Conservation (phyloP, 2,329 filamentous ascomycete species). For the Aspergillus melleus region DNA sequence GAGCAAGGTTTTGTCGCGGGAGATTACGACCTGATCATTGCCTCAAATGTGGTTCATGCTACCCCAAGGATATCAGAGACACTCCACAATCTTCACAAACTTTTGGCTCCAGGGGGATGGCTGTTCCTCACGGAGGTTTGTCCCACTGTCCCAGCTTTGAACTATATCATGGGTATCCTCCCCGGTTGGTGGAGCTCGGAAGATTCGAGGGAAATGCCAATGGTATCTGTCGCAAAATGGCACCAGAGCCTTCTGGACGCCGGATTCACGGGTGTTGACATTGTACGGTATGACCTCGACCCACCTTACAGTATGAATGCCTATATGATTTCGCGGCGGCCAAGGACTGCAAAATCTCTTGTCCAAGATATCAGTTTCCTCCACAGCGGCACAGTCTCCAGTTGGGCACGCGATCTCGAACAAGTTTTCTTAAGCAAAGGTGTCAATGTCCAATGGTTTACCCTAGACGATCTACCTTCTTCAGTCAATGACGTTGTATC, state of each 20-base stretch:
- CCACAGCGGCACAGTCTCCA: neutral
- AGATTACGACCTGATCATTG: slow-evolving; percentile 36
- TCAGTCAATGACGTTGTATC: slow-evolving; percentile 9
- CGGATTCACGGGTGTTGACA: slow-evolving; percentile 19
- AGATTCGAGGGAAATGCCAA: slow-evolving; percentile 15
- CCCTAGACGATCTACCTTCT: neutral
- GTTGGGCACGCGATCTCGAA: slow-evolving; percentile 7
- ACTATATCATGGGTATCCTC: slow-evolving; percentile 34
- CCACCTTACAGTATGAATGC: slow-evolving; percentile 13
- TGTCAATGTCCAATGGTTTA: slow-evolving; percentile 6
- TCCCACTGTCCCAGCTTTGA: slow-evolving; percentile 8
- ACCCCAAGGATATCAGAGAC: slow-evolving; percentile 22
- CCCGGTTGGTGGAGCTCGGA: slow-evolving; percentile 43
- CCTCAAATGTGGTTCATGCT: slow-evolving; percentile 31
- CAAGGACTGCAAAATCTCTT: neutral
- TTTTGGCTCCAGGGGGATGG: slow-evolving; percentile 45
- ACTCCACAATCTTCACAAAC: slow-evolving; percentile 24
- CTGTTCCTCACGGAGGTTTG: slow-evolving; percentile 48
- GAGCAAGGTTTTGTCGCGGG: slow-evolving; percentile 30
- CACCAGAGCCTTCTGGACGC: slow-evolving; percentile 17
- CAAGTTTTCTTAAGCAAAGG: slow-evolving; percentile 2
- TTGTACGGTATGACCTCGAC: slow-evolving; percentile 10
- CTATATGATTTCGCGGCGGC: slow-evolving; percentile 8
- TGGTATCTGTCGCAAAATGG: slow-evolving; percentile 23
- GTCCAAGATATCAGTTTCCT: slow-evolving; percentile 1